These are phyloP conservation scores for Cladophialophora psammophila DNA, from an alignment of 2,329 filamentous ascomycete species.

Conservation along the genomic window DNA sequence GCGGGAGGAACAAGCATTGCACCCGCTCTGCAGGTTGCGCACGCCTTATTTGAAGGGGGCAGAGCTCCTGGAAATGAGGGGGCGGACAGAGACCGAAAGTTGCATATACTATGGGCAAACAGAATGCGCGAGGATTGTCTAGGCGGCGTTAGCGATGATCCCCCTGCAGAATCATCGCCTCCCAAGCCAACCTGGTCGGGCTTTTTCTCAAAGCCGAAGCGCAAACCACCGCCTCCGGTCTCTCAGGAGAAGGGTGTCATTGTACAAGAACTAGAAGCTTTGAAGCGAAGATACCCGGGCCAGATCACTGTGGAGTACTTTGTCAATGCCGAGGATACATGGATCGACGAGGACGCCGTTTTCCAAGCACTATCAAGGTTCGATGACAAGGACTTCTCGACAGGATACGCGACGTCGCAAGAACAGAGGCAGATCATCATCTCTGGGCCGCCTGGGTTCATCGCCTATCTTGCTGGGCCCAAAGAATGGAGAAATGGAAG, in stretches of 20 bases:
- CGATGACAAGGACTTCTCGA: constrained; percentile 39
- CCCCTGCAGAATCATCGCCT: constrained; percentile 37
- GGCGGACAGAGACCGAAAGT: constrained; percentile 48
- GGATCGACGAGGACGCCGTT: constrained; percentile 66
- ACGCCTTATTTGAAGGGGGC: constrained; percentile 58
- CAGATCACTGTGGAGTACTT: constrained; percentile 74
- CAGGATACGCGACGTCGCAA: neutral
- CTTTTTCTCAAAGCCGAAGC: constrained; percentile 24
- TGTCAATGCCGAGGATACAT: constrained; percentile 78
- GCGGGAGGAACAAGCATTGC: constrained; percentile 94
- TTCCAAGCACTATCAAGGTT: constrained; percentile 35
- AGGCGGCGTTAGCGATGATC: constrained; percentile 63
- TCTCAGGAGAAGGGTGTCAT: constrained; percentile 50
- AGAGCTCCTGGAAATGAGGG: constrained; percentile 50
- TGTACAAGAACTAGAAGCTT: constrained; percentile 66
- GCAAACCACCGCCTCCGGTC: constrained; percentile 29
- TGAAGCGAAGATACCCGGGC: constrained; percentile 66
- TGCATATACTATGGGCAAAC: constrained; percentile 86
- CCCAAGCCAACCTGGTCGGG: constrained; percentile 33
- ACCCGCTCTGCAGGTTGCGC: constrained; percentile 81
- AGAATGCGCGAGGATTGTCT: constrained; percentile 70
- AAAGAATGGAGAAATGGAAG: constrained; percentile 57
- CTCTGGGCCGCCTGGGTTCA: constrained; percentile 90
- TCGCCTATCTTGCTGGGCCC: constrained; percentile 78
- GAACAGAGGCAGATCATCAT: constrained; percentile 77